Evolutionary conservation across 352 stramenopile genomes (phyloP), one percentile per base, ranked within the genome.

Genomic region (Pythium periplocum): DNA sequence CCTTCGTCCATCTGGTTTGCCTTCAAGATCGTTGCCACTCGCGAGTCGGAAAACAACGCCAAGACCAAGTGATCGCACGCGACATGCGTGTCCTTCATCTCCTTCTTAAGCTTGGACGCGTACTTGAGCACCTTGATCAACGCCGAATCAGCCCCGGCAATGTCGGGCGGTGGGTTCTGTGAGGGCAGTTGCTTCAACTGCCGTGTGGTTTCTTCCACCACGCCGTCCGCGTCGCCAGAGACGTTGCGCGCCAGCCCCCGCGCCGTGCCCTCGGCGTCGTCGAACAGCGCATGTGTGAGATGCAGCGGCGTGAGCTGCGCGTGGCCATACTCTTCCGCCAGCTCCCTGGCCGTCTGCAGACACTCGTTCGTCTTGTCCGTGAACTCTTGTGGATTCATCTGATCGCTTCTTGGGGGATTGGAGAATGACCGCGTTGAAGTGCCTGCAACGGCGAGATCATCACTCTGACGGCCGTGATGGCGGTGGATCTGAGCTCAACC

Each of bases 101-200:
- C 84, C 57, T 91, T 93, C 43, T 78, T 69, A 60, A 89, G 69
- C 59, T 93, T 90, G 61, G 73, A 60, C 7, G 85, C 87, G 48
- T 87, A 82, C 55, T 93, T 93, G 33, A 96, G 58, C 53, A 95
- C 69, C 61, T 91, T 90, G 44, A 67, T 72, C 34, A 93, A 60
- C 30, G 69, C 75, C 40, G 78, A 89, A 59, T 90, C 83, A 6
- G 72, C 59, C 8, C 62, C 57, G 8, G 89, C 65, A 7, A 64
- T 69, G 45, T 93, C 78, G 0, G 87, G 87, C 35, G 86, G 62
- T 0, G 87, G 87, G 5, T 66, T 74, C 66, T 96, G 87, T 53
- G 66, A 69, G 4, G 85, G 85, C 48, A 93, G 52, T 50, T 79
- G 77, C 62, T 86, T 75, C 26, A 95, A 49, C 54, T 88, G 68